phyloP scores from a whole-genome alignment of 441 rosid genomes.

The Hura crepitans region DNA sequence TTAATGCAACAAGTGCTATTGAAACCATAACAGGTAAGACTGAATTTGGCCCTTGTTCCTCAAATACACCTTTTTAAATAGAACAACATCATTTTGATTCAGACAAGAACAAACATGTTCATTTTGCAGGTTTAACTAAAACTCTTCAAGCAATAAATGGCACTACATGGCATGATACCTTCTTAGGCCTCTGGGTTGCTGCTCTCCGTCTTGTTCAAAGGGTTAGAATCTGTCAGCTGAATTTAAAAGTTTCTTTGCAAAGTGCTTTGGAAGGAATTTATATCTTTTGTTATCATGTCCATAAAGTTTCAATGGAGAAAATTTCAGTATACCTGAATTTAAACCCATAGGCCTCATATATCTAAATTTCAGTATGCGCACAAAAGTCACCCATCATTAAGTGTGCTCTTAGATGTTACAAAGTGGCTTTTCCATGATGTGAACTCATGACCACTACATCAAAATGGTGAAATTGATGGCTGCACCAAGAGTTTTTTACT shows the following conservation, averaged over 20 bases:
- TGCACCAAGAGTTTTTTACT: not conserved
- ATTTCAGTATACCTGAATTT: too few relatives aligned
- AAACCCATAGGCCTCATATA: not conserved
- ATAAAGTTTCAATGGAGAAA: not conserved
- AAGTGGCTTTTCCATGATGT: not conserved
- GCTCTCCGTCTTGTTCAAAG: conserved; percentile 96
- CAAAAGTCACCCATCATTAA: not conserved
- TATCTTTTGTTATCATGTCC: not conserved
- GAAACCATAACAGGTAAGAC: conserved; percentile 66
- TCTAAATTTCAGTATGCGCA: not conserved
- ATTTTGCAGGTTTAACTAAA: conserved; percentile 74
- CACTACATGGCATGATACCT: conserved; percentile 87
- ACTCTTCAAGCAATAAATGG: conserved; percentile 81
- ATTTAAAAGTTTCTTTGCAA: conserved; percentile 5
- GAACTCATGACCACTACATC: not conserved
- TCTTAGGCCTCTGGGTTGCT: conserved; percentile 93
- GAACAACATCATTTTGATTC: conserved; percentile 23
- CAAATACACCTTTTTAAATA: conserved; percentile 19
- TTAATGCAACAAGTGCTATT: conserved; percentile 77
- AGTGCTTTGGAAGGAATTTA: conserved; percentile 5
- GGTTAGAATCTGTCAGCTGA: conserved; percentile 51
- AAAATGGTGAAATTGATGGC: not conserved
- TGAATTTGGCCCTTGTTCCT: conserved; percentile 22
- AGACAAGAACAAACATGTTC: conserved; percentile 13
- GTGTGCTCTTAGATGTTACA: not conserved